Base-by-base conservation (phyloP, 225 moss, liverwort and hornwort genomes). In the Rhytidiadelphus loreus region DNA sequence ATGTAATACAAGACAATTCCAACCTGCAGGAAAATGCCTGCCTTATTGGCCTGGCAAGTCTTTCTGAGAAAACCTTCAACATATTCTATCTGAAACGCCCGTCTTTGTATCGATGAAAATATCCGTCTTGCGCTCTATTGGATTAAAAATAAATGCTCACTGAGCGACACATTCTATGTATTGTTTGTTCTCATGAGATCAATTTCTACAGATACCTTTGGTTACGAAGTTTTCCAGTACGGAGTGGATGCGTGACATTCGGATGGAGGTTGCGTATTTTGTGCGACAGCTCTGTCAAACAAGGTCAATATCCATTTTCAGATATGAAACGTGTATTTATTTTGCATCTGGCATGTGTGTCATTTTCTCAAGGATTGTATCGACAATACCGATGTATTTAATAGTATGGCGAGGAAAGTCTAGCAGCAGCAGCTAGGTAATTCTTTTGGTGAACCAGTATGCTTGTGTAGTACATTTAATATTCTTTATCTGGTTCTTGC, bases 21-120 rank as follows among this genome's bases (percentile, higher is more conserved):
- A 95, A 95, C 65, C 92, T 96, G 82, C 97, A 96, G 92, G 97
- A 99, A 90, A 99, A 93, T 90, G 98, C 97, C 74, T 99, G 98
- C 86, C 96, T 97, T 80, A 95, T 97, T 84, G 98, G 98, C 92
- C 85, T 99, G 96, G 98, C 95, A 94, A 96, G 89, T 87, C 59
- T 88, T 86, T 85, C 43, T 82, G 63, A 55, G 79, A 70, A 65
- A 82, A 23, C 64, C 74, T 88, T 82, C 15, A 62, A 39, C 52
- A 23, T n/a, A 48, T 85, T 52, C 56, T 44, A 61, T 72, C 76
- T 56, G 53, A 53, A 77, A 60, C 74, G 20, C 72, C 59, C 43
- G 76, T 64, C 57, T 86, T 88, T 72, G 37, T 46, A n/a, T 66
- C 39, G 48, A 77, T 88, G 82, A 72, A 84, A 62, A 70, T 78